phyloP scores from a whole-genome alignment of 2,329 filamentous ascomycete species.

The Ceratocystis variospora region DNA sequence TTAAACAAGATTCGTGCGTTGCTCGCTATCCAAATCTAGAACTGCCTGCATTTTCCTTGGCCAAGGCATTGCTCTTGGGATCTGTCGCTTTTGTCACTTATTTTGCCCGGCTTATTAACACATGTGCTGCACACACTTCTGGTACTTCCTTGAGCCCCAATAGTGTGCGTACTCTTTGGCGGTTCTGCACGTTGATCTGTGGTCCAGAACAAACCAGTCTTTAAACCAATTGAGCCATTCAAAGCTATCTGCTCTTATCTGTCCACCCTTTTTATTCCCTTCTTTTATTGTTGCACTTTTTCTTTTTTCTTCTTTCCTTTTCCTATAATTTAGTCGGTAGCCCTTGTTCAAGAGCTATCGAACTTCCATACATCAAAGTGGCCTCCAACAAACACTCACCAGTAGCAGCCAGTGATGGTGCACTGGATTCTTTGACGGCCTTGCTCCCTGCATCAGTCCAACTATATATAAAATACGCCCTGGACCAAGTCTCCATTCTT shows the following conservation, averaged over 20 bases:
- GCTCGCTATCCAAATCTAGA: background rate
- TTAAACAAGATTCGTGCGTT: background rate
- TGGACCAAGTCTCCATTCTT: conserved; percentile 26
- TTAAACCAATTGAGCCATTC: conserved; percentile 6
- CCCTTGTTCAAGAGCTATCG: conserved; percentile 15
- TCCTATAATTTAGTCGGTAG: conserved; percentile 9
- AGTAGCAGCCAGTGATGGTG: conserved; percentile 23
- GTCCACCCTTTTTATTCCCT: background rate
- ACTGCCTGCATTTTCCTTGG: background rate
- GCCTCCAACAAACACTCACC: conserved; percentile 40
- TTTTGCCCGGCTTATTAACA: background rate
- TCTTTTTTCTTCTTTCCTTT: conserved; percentile 5
- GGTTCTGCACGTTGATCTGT: background rate
- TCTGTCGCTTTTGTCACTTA: background rate
- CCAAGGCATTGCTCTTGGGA: background rate
- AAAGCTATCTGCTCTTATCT: background rate
- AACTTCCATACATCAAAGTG: conserved; percentile 33
- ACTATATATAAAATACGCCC: conserved; percentile 35
- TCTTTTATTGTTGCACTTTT: background rate
- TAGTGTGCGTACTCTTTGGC: background rate
- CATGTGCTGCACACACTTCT: background rate
- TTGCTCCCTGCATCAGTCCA: conserved; percentile 35
- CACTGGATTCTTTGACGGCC: conserved; percentile 45
- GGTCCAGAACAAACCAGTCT: background rate
- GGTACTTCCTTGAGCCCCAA: background rate